These are phyloP conservation scores for Radiomyces spectabilis DNA, from an alignment of 192 early-diverging fungal species.

Conservation along the genomic window DNA sequence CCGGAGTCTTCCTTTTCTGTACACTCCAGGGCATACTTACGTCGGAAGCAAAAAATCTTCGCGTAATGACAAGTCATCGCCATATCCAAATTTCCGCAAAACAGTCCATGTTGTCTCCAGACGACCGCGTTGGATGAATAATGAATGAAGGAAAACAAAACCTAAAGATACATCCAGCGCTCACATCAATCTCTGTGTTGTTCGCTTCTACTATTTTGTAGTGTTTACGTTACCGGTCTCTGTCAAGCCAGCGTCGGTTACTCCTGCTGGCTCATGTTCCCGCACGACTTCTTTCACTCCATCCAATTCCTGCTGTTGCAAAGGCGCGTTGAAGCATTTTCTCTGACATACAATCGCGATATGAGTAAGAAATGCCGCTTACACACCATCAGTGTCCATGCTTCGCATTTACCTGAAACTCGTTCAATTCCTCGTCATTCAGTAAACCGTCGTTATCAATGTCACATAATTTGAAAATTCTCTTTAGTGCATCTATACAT, in stretches of 20 bases:
- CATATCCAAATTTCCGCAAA: slow-evolving; percentile 92
- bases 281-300: slow-evolving; percentile 93
- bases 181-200: not conserved
- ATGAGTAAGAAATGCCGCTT: not conserved
- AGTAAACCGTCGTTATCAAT: slow-evolving; percentile 86
- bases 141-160: slow-evolving; percentile 89
- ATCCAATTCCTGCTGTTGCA: slow-evolving; percentile 93
- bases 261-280: slow-evolving; percentile 82
- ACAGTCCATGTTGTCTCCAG: slow-evolving; percentile 99
- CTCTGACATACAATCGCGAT: slow-evolving; percentile 34
- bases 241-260: slow-evolving; percentile 82
- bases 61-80: slow-evolving; percentile 85
- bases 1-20: not conserved
- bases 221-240: slow-evolving; percentile 60
- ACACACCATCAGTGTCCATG: not conserved
- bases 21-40: slow-evolving; percentile 30
- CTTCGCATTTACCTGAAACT: slow-evolving; percentile 68
- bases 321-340: slow-evolving; percentile 94
- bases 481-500: slow-evolving; percentile 83
- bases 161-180: slow-evolving; percentile 42
- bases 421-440: slow-evolving; percentile 93
- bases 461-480: slow-evolving; percentile 97
- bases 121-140: slow-evolving; percentile 95
- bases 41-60: slow-evolving; percentile 87
- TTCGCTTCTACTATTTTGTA: not conserved